Conservation (phyloP, 306 rosid species). For the Betula pendula region DNA sequence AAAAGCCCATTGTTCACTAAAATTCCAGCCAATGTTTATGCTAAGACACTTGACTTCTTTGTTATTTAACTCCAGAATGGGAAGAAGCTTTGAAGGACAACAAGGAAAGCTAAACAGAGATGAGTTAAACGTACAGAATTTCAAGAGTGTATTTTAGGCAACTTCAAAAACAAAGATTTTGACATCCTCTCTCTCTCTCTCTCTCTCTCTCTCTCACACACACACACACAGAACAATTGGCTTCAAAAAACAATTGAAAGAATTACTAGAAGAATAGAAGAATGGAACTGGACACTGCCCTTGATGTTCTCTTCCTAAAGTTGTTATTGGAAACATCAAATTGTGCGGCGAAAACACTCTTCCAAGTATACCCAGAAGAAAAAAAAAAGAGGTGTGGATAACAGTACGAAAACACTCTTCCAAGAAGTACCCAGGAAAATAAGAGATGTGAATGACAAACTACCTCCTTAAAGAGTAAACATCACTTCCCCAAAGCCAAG, state of each 20-base stretch:
- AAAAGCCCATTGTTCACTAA: background rate
- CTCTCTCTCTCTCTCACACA: too few relatives aligned
- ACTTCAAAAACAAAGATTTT: too few relatives aligned
- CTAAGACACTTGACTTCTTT: background rate
- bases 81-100: background rate
- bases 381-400: constrained; percentile 17
- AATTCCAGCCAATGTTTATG: background rate
- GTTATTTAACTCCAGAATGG: background rate
- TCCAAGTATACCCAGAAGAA: background rate
- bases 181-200: too few relatives aligned
- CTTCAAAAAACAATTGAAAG: background rate
- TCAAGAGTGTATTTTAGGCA: too few relatives aligned
- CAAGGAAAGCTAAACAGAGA: too few relatives aligned
- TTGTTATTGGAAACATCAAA: background rate
- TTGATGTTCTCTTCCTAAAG: background rate
- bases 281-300: background rate
- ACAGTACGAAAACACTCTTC: background rate
- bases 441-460: constrained; percentile 19
- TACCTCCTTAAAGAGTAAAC: constrained; percentile 93
- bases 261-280: background rate
- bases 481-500: constrained; percentile 99
- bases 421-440: background rate
- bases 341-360: background rate
- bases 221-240: background rate
- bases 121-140: too few relatives aligned